Percentiles rank a stretch among this genome's conserved stretches.
Conservation (phyloP, 108 stramenopile species). For the Craspedostauros australis region DNA sequence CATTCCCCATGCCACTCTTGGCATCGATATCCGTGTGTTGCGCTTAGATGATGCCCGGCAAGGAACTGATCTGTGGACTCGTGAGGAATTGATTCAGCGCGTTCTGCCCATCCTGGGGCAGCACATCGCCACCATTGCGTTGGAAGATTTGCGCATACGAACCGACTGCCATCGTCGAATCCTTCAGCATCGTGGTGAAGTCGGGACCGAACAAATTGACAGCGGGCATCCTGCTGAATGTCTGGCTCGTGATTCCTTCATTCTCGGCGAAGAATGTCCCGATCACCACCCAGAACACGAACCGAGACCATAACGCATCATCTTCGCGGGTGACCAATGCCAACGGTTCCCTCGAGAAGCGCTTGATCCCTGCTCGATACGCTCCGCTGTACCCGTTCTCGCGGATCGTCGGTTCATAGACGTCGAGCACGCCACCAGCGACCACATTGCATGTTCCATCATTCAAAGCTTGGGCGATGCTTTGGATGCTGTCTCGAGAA, state of each 20-base stretch:
- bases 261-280: conserved; percentile 44
- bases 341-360: conserved; percentile 26
- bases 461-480: conserved; percentile 3
- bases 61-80: too few species aligned
- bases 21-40: too few species aligned
- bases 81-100: too few species aligned
- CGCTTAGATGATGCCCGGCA: too few species aligned
- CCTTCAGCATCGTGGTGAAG: conserved; percentile 6
- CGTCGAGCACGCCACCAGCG: conserved; percentile 14
- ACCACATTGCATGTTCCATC: conserved; percentile 22
- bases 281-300: conserved; percentile 39
- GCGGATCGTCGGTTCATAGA: conserved; percentile 4
- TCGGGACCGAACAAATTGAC: conserved; percentile 31
- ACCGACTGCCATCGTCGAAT: conserved; percentile 12
- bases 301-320: conserved; percentile 40
- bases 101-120: too few species aligned
- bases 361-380: conserved; percentile 15
- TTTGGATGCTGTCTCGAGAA: background rate
- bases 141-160: conserved; percentile 29
- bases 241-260: conserved; percentile 17
- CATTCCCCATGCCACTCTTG: too few species aligned
- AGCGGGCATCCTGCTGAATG: conserved; percentile 16
- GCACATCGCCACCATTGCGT: background rate
- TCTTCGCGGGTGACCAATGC: conserved; percentile 36
- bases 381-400: conserved; percentile 10